These are phyloP conservation scores for Volvox reticuliferus DNA, from an alignment of 139 green algal species.

Conservation along the genomic window DNA sequence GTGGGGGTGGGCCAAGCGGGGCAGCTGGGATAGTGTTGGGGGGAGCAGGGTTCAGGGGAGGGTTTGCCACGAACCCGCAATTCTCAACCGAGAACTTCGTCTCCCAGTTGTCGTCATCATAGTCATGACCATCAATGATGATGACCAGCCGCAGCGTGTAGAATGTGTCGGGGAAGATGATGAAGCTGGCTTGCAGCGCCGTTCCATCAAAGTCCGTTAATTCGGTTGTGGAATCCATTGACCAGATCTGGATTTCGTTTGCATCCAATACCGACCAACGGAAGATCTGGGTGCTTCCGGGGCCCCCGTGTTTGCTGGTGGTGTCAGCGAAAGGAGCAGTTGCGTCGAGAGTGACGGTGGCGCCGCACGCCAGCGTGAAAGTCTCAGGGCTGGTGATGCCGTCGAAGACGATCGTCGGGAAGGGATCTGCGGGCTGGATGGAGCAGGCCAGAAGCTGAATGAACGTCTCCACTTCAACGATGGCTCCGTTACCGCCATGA, in stretches of 20 bases:
- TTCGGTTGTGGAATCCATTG: background rate
- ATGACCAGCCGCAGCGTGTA: background rate
- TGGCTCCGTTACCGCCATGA: background rate
- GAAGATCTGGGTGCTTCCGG: background rate
- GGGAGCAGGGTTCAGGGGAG: too few species aligned
- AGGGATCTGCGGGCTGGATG: conserved; percentile 6
- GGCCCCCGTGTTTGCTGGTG: background rate
- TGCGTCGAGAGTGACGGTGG: background rate
- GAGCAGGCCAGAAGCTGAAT: background rate
- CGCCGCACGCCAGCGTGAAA: conserved; percentile 12
- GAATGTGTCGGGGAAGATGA: background rate
- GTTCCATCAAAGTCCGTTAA: background rate
- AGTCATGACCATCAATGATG: background rate
- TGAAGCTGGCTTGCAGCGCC: background rate
- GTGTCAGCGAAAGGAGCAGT: background rate
- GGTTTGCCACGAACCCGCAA: background rate
- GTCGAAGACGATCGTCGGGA: background rate
- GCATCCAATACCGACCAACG: background rate
- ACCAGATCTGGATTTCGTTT: background rate
- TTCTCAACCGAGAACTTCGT: background rate
- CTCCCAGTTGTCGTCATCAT: conserved; percentile 23
- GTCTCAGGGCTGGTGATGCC: background rate
- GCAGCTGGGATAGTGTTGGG: background rate
- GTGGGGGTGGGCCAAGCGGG: background rate
- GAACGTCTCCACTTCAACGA: background rate